Evolutionary conservation across 2,329 filamentous ascomycete genomes (phyloP).

Genomic region (Xylariaceae sp.): DNA sequence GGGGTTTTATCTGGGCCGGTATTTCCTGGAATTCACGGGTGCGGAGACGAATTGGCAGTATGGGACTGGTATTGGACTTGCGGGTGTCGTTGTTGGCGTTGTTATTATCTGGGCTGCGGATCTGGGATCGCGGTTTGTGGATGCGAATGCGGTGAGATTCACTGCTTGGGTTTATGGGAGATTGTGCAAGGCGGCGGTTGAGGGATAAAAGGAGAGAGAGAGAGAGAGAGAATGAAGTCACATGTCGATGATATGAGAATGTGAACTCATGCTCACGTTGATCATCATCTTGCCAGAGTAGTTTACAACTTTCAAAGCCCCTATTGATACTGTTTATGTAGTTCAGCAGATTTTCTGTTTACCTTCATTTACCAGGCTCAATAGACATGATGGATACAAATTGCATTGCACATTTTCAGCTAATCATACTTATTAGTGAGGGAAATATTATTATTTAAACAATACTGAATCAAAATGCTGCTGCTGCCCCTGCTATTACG

Average conservation of each 20-base stretch:
- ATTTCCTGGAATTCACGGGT: constrained; percentile 13
- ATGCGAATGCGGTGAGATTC: constrained; percentile 22
- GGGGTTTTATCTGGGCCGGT: constrained; percentile 16
- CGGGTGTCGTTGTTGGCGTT: constrained; percentile 15
- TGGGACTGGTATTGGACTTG: constrained; percentile 11
- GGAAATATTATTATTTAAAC: too few species aligned
- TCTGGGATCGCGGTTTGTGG: constrained; percentile 23
- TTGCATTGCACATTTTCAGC: too few species aligned
- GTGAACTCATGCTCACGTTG: background rate
- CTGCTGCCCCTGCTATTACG: too few species aligned
- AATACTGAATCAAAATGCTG: too few species aligned
- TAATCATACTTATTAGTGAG: too few species aligned
- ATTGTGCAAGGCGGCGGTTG: constrained; percentile 9
- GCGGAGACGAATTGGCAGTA: constrained; percentile 17
- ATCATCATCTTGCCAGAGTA: background rate
- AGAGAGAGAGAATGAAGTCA: background rate
- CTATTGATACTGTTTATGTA: too few species aligned
- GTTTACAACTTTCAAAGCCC: background rate
- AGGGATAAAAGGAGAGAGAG: background rate
- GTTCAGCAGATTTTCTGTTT: background rate
- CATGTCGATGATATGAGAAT: background rate
- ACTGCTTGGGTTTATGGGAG: constrained; percentile 19
- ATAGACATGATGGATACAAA: too few species aligned
- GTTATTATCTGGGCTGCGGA: constrained; percentile 23
- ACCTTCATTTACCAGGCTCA: background rate